Evolutionary conservation across 306 rosid species (phyloP), one percentile per base, ranked within the genome.

Genomic region (Acacia confusa): DNA sequence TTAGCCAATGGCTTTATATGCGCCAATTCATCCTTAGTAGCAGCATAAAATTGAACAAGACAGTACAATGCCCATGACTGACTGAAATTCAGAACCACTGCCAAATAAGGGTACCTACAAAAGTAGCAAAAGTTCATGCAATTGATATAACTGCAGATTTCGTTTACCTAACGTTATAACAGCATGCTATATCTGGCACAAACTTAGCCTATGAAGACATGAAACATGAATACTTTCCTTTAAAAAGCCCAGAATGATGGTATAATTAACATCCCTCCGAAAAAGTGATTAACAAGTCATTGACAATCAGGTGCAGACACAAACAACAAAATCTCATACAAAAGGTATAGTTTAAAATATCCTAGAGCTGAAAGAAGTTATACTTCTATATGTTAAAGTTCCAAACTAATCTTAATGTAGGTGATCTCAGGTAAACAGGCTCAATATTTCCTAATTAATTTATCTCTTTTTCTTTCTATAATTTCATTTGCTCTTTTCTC

Each of bases 61-160:
- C 99, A 96, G 83, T 96, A 96, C 86, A 96, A 88, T 70, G 99
- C 99, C 98, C 98, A 96, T 0, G 99, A 89, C 86, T 96, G 99
- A 86, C 97, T 96, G 88, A 96, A 96, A 88, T 96, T 96, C 77
- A 96, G 88, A 84, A 93, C 91, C 89, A 96, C 98, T 19, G 99
- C 99, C 66, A 92, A 81, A 82, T 96, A 96, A 75, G 88, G 91
- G 85, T 96, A 96, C 97, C 99, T 92, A 85, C 91, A 89, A 87
- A 82, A 81, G 75, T 58, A 77, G 70, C 72, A 74, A 80, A 50
- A 72, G 80, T 38, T 70, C 70, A 73, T 74, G 80, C 36, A 71
- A 78, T 88, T 81, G 86, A 83, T 79, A 69, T 63, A 74, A 69
- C 82, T 73, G n/a, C 70, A 84, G 63, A 25, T 69, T 79, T 41